phyloP scores from a whole-genome alignment of 2,329 filamentous ascomycete genomes.

The Raffaelea ambrosiae region DNA sequence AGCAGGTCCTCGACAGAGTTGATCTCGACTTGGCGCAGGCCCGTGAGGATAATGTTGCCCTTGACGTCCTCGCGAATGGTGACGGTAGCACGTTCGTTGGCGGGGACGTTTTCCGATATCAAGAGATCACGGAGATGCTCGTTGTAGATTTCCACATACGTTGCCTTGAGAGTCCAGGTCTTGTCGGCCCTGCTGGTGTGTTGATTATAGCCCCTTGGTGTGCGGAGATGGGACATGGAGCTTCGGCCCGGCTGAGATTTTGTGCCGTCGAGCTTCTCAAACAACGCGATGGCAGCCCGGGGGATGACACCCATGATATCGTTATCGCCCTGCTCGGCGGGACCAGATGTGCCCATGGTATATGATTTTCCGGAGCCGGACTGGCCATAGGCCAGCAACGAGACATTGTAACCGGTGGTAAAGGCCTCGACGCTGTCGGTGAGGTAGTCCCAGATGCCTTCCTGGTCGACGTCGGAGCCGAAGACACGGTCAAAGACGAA shows the following conservation, averaged over 20 bases:
- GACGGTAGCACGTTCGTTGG: conserved; percentile 67
- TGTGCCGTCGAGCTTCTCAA: conserved; percentile 70
- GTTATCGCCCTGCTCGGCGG: conserved; percentile 61
- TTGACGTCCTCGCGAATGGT: conserved; percentile 90
- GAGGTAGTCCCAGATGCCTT: conserved; percentile 91
- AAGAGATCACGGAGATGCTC: conserved; percentile 89
- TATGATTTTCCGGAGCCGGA: conserved; percentile 97
- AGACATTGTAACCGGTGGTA: conserved; percentile 96
- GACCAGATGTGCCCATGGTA: conserved; percentile 95
- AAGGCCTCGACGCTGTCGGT: conserved; percentile 85
- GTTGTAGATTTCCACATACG: conserved; percentile 97
- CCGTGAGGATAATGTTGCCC: conserved; percentile 88
- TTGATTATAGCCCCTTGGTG: conserved; percentile 70
- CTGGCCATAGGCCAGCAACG: conserved; percentile 91
- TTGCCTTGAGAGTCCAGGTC: conserved; percentile 86
- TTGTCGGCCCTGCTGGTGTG: conserved; percentile 50
- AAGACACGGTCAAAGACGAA: conserved; percentile 98
- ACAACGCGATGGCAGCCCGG: conserved; percentile 75
- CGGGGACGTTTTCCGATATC: conserved; percentile 62
- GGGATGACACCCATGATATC: conserved; percentile 89
- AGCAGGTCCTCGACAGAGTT: conserved; percentile 89
- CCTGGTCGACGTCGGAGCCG: conserved; percentile 70
- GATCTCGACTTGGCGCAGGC: conserved; percentile 78
- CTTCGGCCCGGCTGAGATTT: conserved; percentile 42
- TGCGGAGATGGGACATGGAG: conserved; percentile 69